Base-by-base conservation (phyloP, 306 rosid genomes). In the Heteromeles arbutifolia region DNA sequence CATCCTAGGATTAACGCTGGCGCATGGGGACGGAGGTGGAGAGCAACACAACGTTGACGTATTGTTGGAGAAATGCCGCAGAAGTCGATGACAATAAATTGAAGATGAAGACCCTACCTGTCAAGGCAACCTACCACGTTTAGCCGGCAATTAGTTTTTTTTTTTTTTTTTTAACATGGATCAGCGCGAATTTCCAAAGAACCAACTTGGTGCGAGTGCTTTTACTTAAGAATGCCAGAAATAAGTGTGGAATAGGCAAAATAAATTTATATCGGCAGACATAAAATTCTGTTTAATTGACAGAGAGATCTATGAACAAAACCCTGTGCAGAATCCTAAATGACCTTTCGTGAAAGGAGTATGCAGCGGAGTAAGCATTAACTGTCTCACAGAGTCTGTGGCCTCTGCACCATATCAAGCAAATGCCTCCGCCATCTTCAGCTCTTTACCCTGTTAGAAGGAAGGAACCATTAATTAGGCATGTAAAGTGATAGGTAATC, bases 361-460 rank as follows among this genome's bases (percentile, higher is more conserved):
- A 79, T 61, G 76, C 25, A 74, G 57, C 73, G 50, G 67, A 75
- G 29, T 75, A 25, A 31, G 67, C 39, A 19, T 39, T 73, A 61
- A 65, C 77, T 57, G 53, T 75, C 64, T 67, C 82, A 53, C 6
- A 28, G 4, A 52, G 72, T 66, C 81, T 63, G 22, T 19, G 79
- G 78, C 78, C 80, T 37, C 82, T n/a, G 32, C 71, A 73, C 78
- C 75, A 65, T 58, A 65, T 70, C 73, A 78, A 75, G 79, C 75
- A 84, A 76, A 66, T 82, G 5, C 44, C 62, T 72, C 53, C 67
- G 70, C 52, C 67, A 53, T 25, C 72, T 79, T 86, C 82, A 82
- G 75, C 84, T 80, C 80, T 86, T 63, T 50, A 81, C 85, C 88
- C 93, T 91, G 88, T 26, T 34, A 37, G 2, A 37, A 37, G 52